Evolutionary conservation across 2,329 filamentous ascomycete species (phyloP), one percentile per base, ranked within the genome.

Genomic region (Calonectria henricotiae): DNA sequence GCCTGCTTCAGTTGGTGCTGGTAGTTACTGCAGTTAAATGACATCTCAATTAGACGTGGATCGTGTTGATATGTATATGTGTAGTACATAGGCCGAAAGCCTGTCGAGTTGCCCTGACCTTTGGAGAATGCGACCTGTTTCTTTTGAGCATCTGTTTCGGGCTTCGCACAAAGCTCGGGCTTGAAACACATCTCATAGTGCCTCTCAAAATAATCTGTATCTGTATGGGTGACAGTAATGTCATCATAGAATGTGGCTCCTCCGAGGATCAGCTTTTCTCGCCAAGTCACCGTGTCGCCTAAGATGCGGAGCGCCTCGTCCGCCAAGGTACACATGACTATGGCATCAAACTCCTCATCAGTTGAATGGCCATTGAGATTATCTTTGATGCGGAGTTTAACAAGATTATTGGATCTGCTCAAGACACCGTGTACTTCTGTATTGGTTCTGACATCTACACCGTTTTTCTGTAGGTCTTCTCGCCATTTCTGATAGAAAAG

Each of bases 11-110:
- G 92, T 77, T 94, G 92, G 51, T 90, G 87, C 79, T 94, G 92
- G 81, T 94, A 94, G 79, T 93, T 93, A 43, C 90, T 92, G 82
- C 91, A 93, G 80, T 94, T 91, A 81, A 94, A 94, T 67, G 88
- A 91, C 90, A 92, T 92, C 78, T 92, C 90, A 8, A 92, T 87
- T 76, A 90, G 88, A 2, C 83, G 87, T 1, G 85, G 84, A 74
- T 91, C 87, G 15, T 86, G 70, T 0, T 84, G 80, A 78, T 92
- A 92, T 63, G 86, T 87, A 66, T 90, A 89, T 73, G 89, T 92
- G 76, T 88, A 88, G 82, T 92, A 92, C 90, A 92, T 92, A 62
- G 90, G 89, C 61, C 86, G 84, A 83, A 89, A 92, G 23, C 86
- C 86, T 32, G 78, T 86, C 85, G 89, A 41, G 86, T 86, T 79